Evolutionary conservation across 2,329 filamentous ascomycete genomes (phyloP), one percentile per base, ranked within the genome.

Genomic region (Cytospora schulzeri): DNA sequence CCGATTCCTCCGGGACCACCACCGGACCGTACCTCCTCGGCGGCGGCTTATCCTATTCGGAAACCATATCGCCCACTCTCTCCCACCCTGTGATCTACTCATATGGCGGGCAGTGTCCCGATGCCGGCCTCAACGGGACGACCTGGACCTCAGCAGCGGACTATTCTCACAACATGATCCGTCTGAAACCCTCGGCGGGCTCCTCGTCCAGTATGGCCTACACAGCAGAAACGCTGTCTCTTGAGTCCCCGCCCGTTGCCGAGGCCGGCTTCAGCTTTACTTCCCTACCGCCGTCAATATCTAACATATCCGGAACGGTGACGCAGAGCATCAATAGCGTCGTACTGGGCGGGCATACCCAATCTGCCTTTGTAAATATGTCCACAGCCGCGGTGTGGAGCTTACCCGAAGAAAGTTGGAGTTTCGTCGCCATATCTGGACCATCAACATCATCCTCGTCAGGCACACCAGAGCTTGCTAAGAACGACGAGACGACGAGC

Each of bases 81-180:
- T 82, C 83, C 12, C 77, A 81, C 52, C 83, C 86, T 0, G 81
- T 81, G 14, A 77, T 90, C 24, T 96, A 93, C 73, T 79, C 89
- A 8, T 97, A 96, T 76, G 94, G 93, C 41, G 94, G 94, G 69
- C 96, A 97, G 92, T 98, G 94, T 71, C 89, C 90, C 3, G 69
- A 69, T 3, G 75, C 79, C 24, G 73, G 76, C 22, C 72, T 77
- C 8, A 80, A 81, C 33, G 70, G 73, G 1, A 71, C 75, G 1
- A 75, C 77, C 22, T 93, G 92, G 89, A 85, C 91, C 67, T 83
- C 84, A 2, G 75, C 81, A 12, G 92, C 90, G 14, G 85, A 87
- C 50, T 98, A 97, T 75, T 93, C 92, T 2, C 92, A 92, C 72
- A 79, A 83, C 24, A 93, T 97, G 90, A 76, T 92, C 64, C 85